Conservation (phyloP, 805 yeast genomes). For the Cyberlindnera meyerae region DNA sequence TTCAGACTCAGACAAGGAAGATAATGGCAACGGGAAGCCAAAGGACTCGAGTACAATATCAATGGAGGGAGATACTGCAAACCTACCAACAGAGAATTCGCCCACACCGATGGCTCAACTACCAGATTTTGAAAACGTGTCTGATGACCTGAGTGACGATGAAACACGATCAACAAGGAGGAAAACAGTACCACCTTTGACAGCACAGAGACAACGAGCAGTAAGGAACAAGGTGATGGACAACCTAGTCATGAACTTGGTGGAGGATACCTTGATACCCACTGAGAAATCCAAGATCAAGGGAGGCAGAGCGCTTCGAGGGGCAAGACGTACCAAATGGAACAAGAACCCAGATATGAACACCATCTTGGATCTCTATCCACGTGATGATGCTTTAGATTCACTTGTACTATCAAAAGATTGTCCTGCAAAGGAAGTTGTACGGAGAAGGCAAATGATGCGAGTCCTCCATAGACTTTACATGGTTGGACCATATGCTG, state of each 20-base stretch:
- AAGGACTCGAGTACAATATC: too few relatives aligned
- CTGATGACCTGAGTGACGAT: background rate
- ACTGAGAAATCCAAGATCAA: background rate
- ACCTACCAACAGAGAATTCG: too few relatives aligned
- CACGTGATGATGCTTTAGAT: slow-evolving; percentile 14
- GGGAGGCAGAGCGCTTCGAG: slow-evolving; percentile 12
- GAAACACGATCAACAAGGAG: too few relatives aligned
- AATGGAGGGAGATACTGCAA: too few relatives aligned
- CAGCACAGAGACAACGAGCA: background rate
- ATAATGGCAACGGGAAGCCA: background rate
- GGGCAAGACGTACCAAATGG: background rate
- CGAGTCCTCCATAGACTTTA: slow-evolving; percentile 23
- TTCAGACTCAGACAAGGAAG: slow-evolving; percentile 1
- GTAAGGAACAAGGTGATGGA: background rate
- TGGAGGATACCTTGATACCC: background rate
- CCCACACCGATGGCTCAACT: too few relatives aligned
- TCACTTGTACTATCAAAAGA: slow-evolving; percentile 2
- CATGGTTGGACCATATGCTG: slow-evolving; percentile 12
- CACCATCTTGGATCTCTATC: slow-evolving; percentile 4
- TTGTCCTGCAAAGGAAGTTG: background rate
- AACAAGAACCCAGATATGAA: background rate
- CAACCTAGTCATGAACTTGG: background rate
- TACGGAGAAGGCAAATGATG: slow-evolving; percentile 12
- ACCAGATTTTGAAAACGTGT: too few relatives aligned
- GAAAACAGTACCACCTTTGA: too few relatives aligned